Conservation (phyloP, 1,284 basidiomycete species). For the Phylloboletellus chloephorus region DNA sequence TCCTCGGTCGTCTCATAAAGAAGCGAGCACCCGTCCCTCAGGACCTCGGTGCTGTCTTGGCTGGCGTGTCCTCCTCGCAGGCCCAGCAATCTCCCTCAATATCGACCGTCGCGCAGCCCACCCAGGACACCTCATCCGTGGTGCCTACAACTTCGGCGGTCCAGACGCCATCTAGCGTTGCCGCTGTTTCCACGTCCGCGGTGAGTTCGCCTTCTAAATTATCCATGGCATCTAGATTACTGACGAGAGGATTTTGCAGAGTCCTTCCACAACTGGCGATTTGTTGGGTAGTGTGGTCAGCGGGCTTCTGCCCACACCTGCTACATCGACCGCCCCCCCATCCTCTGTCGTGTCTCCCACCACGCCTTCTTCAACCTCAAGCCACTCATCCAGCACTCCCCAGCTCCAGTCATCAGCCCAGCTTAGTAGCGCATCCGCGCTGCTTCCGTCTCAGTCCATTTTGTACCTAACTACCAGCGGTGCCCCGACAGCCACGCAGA, state of each 20-base stretch:
- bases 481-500: slow-evolving; percentile 23
- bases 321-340: slow-evolving; percentile 15
- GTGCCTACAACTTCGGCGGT: slow-evolving; percentile 14
- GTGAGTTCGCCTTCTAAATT: slow-evolving; percentile 17
- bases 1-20: slow-evolving; percentile 61
- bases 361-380: slow-evolving; percentile 19
- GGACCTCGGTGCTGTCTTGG: slow-evolving; percentile 9
- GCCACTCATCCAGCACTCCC: slow-evolving; percentile 15
- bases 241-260: slow-evolving; percentile 15
- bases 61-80: slow-evolving; percentile 3
- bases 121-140: slow-evolving; percentile 10
- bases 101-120: slow-evolving; percentile 13
- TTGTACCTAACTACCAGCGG: slow-evolving; percentile 15
- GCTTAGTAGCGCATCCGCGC: slow-evolving; percentile 4
- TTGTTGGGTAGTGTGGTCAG: slow-evolving; percentile 8
- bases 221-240: background rate
- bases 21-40: slow-evolving; percentile 47
- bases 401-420: slow-evolving; percentile 14
- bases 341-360: slow-evolving; percentile 13
- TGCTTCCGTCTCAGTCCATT: slow-evolving; percentile 15
- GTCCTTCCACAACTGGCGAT: slow-evolving; percentile 9
- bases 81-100: slow-evolving; percentile 11
- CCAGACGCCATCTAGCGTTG: slow-evolving; percentile 10
- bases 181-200: slow-evolving; percentile 15
- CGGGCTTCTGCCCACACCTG: slow-evolving; percentile 12